phyloP scores from a whole-genome alignment of 768 basidiomycete species.

The Tremella yokohamensis region DNA sequence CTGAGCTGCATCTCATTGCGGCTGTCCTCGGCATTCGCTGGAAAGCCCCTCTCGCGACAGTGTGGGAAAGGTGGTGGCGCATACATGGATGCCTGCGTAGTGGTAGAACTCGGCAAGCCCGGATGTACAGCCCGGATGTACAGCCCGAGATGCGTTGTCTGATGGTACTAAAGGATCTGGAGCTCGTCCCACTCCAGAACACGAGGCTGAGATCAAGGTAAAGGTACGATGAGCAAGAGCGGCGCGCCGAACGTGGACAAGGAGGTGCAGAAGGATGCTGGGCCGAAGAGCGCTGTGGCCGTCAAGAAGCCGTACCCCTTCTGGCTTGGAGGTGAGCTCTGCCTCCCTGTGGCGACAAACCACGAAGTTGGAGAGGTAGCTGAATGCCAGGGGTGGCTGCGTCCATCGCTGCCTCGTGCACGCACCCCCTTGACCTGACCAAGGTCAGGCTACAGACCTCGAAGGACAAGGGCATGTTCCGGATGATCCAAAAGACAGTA shows the following conservation, averaged over 20 bases:
- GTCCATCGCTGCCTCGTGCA: conserved; percentile 34
- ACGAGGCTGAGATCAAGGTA: neutral
- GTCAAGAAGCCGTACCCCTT: conserved; percentile 40
- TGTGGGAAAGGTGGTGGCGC: no score
- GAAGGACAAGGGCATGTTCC: conserved; percentile 85
- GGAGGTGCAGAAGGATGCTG: conserved; percentile 1
- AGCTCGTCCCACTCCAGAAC: no score
- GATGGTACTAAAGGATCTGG: no score
- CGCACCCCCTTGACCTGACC: conserved; percentile 58
- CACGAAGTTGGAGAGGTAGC: neutral
- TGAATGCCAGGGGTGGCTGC: conserved; percentile 32
- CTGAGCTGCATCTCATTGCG: no score
- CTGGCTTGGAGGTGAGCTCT: conserved; percentile 38
- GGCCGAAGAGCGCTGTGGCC: neutral
- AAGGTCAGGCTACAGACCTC: conserved; percentile 82
- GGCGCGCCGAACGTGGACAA: neutral
- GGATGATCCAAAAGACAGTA: conserved; percentile 76
- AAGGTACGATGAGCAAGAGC: neutral
- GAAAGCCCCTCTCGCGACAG: no score
- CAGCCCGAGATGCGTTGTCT: no score
- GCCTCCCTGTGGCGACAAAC: neutral
- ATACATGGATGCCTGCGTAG: no score
- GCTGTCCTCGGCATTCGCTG: no score
- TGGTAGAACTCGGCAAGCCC: no score
- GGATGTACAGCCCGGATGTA: no score